Conservation (phyloP, 2,329 filamentous ascomycete genomes). For the Stagonosporopsis rhizophila region DNA sequence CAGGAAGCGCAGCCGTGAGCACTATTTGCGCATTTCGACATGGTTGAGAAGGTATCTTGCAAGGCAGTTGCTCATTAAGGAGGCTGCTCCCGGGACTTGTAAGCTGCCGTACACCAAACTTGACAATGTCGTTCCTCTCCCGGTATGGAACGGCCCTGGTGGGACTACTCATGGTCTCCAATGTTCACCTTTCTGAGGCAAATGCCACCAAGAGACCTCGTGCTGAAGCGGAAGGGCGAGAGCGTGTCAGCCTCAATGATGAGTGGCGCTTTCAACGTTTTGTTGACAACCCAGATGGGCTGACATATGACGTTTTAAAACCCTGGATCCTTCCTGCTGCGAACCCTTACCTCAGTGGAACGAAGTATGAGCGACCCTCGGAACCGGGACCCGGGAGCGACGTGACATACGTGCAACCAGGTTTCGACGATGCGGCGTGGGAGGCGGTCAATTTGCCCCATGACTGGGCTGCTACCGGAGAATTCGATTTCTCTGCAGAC, state of each 20-base stretch:
- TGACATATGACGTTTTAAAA: conserved; percentile 50
- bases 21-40: background rate
- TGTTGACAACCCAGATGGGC: conserved; percentile 46
- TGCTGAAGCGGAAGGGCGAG: conserved; percentile 18
- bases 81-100: background rate
- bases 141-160: conserved; percentile 16
- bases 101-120: background rate
- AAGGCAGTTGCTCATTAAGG: conserved; percentile 5
- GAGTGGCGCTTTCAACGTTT: conserved; percentile 52
- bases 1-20: conserved; percentile 5
- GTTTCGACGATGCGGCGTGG: conserved; percentile 54
- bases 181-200: conserved; percentile 14
- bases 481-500: conserved; percentile 47
- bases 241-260: conserved; percentile 46
- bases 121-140: conserved; percentile 13
- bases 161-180: conserved; percentile 19
- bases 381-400: conserved; percentile 38
- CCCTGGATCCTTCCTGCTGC: conserved; percentile 53
- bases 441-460: conserved; percentile 55
- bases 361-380: conserved; percentile 43
- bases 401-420: conserved; percentile 42
- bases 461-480: conserved; percentile 59
- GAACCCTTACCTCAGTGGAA: conserved; percentile 51
- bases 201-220: conserved; percentile 9
- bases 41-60: background rate